Evolutionary conservation across 805 yeast genomes (phyloP).

Genomic region (Sugiyamaella americana): DNA sequence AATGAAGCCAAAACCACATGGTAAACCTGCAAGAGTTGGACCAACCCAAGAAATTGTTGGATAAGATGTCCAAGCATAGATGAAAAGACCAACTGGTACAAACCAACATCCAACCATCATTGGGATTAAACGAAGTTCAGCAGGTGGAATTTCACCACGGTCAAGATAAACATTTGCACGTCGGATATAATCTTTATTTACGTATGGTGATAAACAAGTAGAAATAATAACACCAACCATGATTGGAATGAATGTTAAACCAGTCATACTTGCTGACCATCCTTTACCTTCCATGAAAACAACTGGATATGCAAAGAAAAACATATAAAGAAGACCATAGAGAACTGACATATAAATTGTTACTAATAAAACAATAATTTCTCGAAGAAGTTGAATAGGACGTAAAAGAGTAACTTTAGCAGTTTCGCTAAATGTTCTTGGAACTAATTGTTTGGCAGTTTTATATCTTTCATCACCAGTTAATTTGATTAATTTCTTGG

Average conservation of each 20-base stretch:
- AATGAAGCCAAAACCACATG: constrained; percentile 42
- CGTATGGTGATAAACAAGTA: constrained; percentile 29
- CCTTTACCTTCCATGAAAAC: constrained; percentile 49
- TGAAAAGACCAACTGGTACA: constrained; percentile 50
- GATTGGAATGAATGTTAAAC: constrained; percentile 60
- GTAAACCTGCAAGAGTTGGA: constrained; percentile 40
- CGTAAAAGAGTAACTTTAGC: constrained; percentile 61
- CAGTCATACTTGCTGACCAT: constrained; percentile 51
- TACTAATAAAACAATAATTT: constrained; percentile 42
- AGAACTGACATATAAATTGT: constrained; percentile 43
- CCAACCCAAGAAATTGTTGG: constrained; percentile 48
- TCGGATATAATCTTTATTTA: constrained; percentile 35
- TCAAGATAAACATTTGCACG: constrained; percentile 40
- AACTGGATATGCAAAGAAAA: constrained; percentile 60
- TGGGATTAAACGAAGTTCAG: constrained; percentile 55
- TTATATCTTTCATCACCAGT: constrained; percentile 44
- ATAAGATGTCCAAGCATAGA: constrained; percentile 55
- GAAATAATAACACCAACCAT: constrained; percentile 74
- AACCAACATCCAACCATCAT: constrained; percentile 50
- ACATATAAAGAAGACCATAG: constrained; percentile 51
- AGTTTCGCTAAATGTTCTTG: constrained; percentile 59
- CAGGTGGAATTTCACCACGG: constrained; percentile 42
- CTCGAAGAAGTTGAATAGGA: constrained; percentile 55
- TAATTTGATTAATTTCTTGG: constrained; percentile 43
- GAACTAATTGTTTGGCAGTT: constrained; percentile 67